Base-by-base conservation (phyloP, 306 rosid genomes). In the Vigna unguiculata region DNA sequence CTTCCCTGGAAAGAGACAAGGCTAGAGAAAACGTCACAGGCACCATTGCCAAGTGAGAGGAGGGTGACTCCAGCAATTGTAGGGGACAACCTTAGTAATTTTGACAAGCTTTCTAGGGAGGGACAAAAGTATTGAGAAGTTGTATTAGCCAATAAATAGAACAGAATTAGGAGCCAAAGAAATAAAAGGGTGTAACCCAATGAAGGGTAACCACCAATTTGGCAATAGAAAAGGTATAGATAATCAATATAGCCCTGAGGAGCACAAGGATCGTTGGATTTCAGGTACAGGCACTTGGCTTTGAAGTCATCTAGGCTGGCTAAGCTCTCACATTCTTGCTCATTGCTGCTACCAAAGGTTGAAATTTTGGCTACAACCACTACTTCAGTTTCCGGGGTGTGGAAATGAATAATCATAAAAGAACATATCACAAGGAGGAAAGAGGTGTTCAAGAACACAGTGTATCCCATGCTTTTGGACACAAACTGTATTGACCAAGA, bases 31-130 rank as follows among this genome's bases (percentile, higher is more conserved):
- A 85, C 77, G 13, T 85, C 89, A 76, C 34, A 15, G 40, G 89
- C 86, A 30, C 89, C 86, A 82, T 57, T 57, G 8, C 63, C 63
- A 22, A 57, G 63, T 11, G 63, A 57, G 34, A 57, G 63, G 9
- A 57, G 88, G 1, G 85, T 81, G 47, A 82, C 88, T n/a, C 88
- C 88, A 58, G 88, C 83, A 65, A 85, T 74, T 61, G 86, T 79
- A 15, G 88, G 86, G 4, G 88, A 79, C 53, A 85, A 52, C 25
- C 76, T 85, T 6, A 85, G 77, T 34, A 79, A 43, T 22, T 77
- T 79, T 0, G 89, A 85, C 2, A 85, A 21, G 16, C 53, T 52
- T 74, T 85, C 86, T 66, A 85, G 86, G 4, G 89, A 85, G 78
- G 84, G 77, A 28, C 86, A 85, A 54, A 85, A 85, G 40, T 85